Conservation (phyloP, 345 rosid species). For the Syzygium oleosum region DNA sequence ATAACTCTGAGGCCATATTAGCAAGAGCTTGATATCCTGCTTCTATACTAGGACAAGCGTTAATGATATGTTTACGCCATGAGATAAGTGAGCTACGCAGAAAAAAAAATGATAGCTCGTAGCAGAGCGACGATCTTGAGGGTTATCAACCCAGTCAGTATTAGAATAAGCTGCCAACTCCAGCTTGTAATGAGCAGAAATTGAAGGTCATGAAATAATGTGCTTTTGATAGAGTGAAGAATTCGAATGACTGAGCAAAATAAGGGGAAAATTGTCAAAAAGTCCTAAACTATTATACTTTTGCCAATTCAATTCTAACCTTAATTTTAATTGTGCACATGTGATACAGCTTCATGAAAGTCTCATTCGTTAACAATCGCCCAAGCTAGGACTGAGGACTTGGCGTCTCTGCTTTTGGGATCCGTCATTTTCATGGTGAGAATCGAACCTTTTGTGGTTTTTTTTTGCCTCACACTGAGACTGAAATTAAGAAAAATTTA, state of each 20-base stretch:
- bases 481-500: too few relatives aligned
- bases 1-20: background rate
- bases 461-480: too few relatives aligned
- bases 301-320: too few relatives aligned
- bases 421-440: too few relatives aligned
- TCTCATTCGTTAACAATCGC: too few relatives aligned
- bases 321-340: too few relatives aligned
- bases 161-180: background rate
- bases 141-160: background rate
- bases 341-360: too few relatives aligned
- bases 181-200: background rate
- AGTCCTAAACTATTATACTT: too few relatives aligned
- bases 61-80: background rate
- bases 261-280: background rate
- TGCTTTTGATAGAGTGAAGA: background rate
- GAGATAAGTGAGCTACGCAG: background rate
- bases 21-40: background rate
- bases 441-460: too few relatives aligned
- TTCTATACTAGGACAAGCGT: background rate
- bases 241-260: background rate
- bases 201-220: background rate
- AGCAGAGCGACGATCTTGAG: background rate
- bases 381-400: too few relatives aligned
- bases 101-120: background rate
- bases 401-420: too few relatives aligned